Evolutionary conservation across 495 filamentous ascomycete genomes (phyloP), one percentile per base, ranked within the genome.

Genomic region (Aspergillus panamensis): DNA sequence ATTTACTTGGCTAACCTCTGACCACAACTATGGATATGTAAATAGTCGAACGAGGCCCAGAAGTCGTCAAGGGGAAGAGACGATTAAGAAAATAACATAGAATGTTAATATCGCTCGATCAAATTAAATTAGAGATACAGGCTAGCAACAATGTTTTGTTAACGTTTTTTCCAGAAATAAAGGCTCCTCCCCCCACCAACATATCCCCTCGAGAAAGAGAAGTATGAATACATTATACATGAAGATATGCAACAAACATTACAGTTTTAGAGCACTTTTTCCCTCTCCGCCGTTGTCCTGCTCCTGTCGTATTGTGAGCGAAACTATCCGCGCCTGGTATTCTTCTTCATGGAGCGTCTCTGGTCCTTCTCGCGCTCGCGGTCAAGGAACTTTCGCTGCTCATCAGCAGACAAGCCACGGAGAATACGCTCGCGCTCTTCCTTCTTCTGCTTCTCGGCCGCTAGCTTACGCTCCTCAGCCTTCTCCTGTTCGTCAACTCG

Each of bases 341-440:
- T 77, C 74, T 83, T 89, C 84, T 90, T 92, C 70, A 82, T 79
- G 31, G 73, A 77, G 68, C 84, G 91, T 72, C 84, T 86, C 64
- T 85, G 70, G 67, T 89, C 90, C 80, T 89, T 90, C 69, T 94
- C 88, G 62, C 82, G 80, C 81, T 98, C 94, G 70, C 86, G 89
- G 57, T 97, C 95, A 52, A 98, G 77, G 69, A 87, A 97, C 78
- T 93, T 96, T 76, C 90, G 88, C 82, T 97, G 94, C 65, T 94
- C 91, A 63, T 96, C 92, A 17, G 93, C 92, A 60, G 84, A 91
- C 78, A 98, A 84, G 8, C 83, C 81, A 66, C 87, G 89, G 51
- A 98, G 75, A 74, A 86, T 80, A 49, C 82, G 79, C 66, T 98
- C 94, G n/a, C 94, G 80, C 81, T 96, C 91, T 65, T 91, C 84